Evolutionary conservation across 139 green algal genomes (phyloP).

Genomic region (Chlorella sp.): DNA sequence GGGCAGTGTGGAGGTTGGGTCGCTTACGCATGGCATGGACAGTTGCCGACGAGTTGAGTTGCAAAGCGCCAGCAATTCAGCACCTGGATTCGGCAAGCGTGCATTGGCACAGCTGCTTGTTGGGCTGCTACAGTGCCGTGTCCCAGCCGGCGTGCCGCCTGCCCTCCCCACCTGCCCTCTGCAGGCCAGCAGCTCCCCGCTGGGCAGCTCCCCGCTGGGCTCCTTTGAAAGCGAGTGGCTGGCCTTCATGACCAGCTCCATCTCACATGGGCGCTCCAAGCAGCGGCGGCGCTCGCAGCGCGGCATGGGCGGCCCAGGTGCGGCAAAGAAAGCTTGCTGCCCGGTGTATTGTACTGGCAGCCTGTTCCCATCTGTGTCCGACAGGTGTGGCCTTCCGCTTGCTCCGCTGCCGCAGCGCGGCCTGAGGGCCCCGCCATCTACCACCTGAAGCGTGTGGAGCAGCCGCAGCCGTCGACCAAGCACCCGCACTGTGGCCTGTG

Average conservation of each 20-base stretch:
- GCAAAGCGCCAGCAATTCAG: no score
- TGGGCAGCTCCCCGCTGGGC: conserved; percentile 54
- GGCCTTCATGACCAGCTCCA: conserved; percentile 49
- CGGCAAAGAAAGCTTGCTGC: not conserved
- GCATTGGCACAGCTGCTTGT: no score
- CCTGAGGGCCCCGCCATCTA: conserved; percentile 27
- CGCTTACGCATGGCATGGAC: no score
- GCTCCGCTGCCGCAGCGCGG: not conserved
- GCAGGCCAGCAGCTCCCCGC: conserved; percentile 10
- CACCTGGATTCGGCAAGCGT: no score
- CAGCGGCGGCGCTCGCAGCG: conserved; percentile 4
- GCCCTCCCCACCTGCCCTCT: not conserved
- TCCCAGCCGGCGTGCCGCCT: no score
- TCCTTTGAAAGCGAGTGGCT: conserved; percentile 62
- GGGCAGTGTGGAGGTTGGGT: not conserved
- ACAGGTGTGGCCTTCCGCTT: no score
- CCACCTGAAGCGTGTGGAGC: conserved; percentile 41
- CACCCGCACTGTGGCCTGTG: conserved; percentile 56
- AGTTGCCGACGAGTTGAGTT: no score
- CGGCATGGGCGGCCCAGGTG: not conserved
- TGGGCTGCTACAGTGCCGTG: no score
- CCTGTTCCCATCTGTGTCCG: no score
- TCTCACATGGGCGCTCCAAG: not conserved
- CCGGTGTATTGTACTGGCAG: not conserved
- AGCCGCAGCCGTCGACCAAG: conserved; percentile 26